These are phyloP conservation scores for Lodderomyces oxycetoniae DNA, from an alignment of 1,139 yeast species.

Conservation along the genomic window DNA sequence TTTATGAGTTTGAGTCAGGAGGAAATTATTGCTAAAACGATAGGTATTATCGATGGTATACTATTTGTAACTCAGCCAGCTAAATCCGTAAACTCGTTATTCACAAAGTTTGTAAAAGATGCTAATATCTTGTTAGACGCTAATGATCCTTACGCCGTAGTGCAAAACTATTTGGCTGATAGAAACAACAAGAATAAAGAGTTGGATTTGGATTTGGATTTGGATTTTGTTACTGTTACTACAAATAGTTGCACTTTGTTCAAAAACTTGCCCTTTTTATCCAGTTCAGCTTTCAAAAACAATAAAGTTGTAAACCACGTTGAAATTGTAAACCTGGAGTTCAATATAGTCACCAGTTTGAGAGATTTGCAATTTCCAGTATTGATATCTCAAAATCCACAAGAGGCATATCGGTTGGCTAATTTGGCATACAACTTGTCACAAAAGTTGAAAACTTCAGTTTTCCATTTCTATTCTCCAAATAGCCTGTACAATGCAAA, in stretches of 20 bases:
- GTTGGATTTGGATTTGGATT: slow-evolving; percentile 12
- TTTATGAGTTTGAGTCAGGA: slow-evolving; percentile 16
- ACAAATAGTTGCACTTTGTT: slow-evolving; percentile 53
- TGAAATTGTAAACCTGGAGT: slow-evolving; percentile 54
- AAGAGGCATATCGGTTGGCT: slow-evolving; percentile 51
- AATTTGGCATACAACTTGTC: slow-evolving; percentile 52
- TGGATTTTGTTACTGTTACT: slow-evolving; percentile 42
- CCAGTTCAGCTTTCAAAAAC: slow-evolving; percentile 34
- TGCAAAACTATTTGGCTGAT: slow-evolving; percentile 29
- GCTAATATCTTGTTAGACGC: slow-evolving; percentile 37
- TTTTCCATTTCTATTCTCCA: slow-evolving; percentile 61
- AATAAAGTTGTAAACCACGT: slow-evolving; percentile 57
- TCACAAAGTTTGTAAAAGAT: slow-evolving; percentile 20
- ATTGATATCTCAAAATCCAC: slow-evolving; percentile 56
- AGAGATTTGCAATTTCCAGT: slow-evolving; percentile 66
- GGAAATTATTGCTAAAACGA: slow-evolving; percentile 19
- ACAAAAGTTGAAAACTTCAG: slow-evolving; percentile 44
- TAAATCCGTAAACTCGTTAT: slow-evolving; percentile 38
- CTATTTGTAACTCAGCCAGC: slow-evolving; percentile 44
- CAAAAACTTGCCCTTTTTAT: slow-evolving; percentile 51
- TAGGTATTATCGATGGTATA: slow-evolving; percentile 24
- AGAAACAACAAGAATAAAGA: slow-evolving; percentile 9
- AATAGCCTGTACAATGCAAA: slow-evolving; percentile 13
- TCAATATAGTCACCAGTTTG: slow-evolving; percentile 59
- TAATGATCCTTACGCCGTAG: slow-evolving; percentile 51